A percentile compares a stretch with the other conserved stretches of the same genome.
phyloP scores from a whole-genome alignment of 306 rosid species.

The Acacia confusa region DNA sequence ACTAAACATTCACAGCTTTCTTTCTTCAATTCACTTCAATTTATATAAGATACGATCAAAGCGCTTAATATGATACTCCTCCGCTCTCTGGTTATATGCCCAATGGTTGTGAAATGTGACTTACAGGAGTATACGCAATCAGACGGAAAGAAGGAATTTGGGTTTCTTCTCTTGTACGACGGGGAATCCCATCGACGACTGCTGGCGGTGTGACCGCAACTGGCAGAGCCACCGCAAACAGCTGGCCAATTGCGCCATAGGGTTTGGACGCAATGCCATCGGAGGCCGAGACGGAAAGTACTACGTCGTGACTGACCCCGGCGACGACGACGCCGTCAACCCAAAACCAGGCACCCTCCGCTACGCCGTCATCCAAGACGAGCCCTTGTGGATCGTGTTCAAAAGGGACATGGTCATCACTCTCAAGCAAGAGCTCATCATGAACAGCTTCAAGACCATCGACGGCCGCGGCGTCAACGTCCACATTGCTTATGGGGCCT shows the following conservation, averaged over 20 bases:
- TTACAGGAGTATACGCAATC: constrained; percentile 63
- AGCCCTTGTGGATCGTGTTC: constrained; percentile 92
- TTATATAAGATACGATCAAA: too few species aligned
- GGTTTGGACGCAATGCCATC: constrained; percentile 85
- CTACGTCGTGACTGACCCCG: constrained; percentile 64
- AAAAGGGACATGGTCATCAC: constrained; percentile 96
- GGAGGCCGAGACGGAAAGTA: constrained; percentile 89
- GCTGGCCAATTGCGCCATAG: constrained; percentile 78
- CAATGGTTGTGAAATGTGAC: constrained; percentile 1
- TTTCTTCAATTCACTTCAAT: too few species aligned
- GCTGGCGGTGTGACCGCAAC: constrained; percentile 88
- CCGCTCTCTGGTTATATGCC: too few species aligned
- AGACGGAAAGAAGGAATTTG: constrained; percentile 70
- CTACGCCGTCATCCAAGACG: constrained; percentile 84
- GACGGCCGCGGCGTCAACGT: constrained; percentile 87
- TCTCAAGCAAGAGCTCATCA: constrained; percentile 77
- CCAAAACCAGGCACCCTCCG: constrained; percentile 92
- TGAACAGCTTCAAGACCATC: constrained; percentile 98
- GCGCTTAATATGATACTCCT: too few species aligned
- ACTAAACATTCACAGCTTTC: neutral
- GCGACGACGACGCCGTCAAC: constrained; percentile 70
- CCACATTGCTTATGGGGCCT: constrained; percentile 87
- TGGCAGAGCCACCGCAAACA: constrained; percentile 74
- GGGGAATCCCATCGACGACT: constrained; percentile 93
- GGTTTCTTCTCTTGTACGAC: constrained; percentile 82